Evolutionary conservation across 2,329 filamentous ascomycete genomes (phyloP), one percentile per base, ranked within the genome.

Genomic region (Phialophora chinensis): DNA sequence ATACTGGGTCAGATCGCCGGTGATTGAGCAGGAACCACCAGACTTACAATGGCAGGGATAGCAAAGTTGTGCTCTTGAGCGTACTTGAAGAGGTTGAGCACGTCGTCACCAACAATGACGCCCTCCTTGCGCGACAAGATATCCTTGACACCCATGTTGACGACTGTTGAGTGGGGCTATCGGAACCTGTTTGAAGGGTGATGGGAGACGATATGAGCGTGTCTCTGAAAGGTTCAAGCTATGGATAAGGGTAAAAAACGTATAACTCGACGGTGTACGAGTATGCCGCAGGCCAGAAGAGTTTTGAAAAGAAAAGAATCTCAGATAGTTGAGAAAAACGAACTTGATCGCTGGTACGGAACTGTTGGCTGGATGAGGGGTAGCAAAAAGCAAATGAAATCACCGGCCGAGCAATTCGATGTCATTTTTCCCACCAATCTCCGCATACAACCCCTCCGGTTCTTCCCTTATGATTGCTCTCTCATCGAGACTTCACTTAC

Each of bases 1-100:
- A 44, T 42, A 12, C 4, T 47, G 31, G 38, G 63, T 70, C 52
- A 68, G 68, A 58, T 17, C 27, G 8, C 23, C 31, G 8, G 11
- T n/a, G 33, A 17, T 38, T 58, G n/a, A 49, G 35, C 4, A 33
- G 29, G 17, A 10, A 8, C 31, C 2, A 64, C 31, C 63, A 62
- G 27, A 78, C 84, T 77, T 78, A 87, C 83, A 79, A 93, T 88
- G 77, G 92, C 92, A 68, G 92, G 93, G 75, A 97, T 92, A 75
- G 93, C 93, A 77, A 93, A 97, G 72, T 90, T 84, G 78, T 96
- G 87, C 85, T 95, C 87, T 79, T 93, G 90, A 73, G 91, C 91
- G 81, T 97, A 92, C 82, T 93, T 87, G 85, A 97, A 97, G 77
- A 97, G 91, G 78, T 80, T 71, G 73, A 86, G 79, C 72, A 89